Conservation (phyloP, 2,329 filamentous ascomycete species). For the Calonectria multiphialidica region DNA sequence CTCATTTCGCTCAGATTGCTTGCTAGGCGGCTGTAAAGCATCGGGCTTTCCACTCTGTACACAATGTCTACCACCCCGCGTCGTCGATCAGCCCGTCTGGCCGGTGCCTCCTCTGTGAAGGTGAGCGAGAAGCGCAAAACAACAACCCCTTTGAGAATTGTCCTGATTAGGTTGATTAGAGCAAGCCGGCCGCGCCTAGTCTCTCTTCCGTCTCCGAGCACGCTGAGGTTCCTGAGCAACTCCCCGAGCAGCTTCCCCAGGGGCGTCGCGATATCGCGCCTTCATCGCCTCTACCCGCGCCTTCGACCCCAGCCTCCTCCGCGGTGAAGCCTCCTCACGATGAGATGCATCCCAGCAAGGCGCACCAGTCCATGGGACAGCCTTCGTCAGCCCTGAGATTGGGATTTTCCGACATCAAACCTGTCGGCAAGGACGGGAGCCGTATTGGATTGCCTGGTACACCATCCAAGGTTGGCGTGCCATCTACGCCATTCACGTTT, state of each 20-base stretch:
- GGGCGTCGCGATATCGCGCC: constrained; percentile 47
- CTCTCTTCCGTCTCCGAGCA: constrained; percentile 59
- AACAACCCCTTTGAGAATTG: constrained; percentile 1
- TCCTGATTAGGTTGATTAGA: constrained; percentile 37
- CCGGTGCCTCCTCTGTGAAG: constrained; percentile 49
- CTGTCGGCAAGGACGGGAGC: constrained; percentile 61
- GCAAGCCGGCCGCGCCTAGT: constrained; percentile 46
- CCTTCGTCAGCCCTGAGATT: constrained; percentile 85
- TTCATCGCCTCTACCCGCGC: constrained; percentile 52
- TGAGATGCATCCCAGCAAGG: constrained; percentile 93
- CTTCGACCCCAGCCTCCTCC: constrained; percentile 73
- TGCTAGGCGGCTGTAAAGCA: constrained; percentile 30
- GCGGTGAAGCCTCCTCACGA: constrained; percentile 77
- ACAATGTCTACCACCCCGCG: constrained; percentile 55
- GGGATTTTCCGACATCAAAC: constrained; percentile 82
- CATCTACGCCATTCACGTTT: constrained; percentile 76
- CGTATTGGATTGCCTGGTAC: constrained; percentile 64
- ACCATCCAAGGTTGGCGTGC: constrained; percentile 69
- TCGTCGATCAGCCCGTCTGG: constrained; percentile 60
- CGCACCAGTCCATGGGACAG: constrained; percentile 80
- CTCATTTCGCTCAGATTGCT: constrained; percentile 40
- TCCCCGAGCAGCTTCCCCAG: constrained; percentile 39
- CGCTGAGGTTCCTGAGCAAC: constrained; percentile 51
- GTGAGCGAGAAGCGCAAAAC: constrained; percentile 40
- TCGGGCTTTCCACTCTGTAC: constrained; percentile 27